Evolutionary conservation across 2,329 filamentous ascomycete genomes (phyloP).

Genomic region (Leptodontidium sp.): DNA sequence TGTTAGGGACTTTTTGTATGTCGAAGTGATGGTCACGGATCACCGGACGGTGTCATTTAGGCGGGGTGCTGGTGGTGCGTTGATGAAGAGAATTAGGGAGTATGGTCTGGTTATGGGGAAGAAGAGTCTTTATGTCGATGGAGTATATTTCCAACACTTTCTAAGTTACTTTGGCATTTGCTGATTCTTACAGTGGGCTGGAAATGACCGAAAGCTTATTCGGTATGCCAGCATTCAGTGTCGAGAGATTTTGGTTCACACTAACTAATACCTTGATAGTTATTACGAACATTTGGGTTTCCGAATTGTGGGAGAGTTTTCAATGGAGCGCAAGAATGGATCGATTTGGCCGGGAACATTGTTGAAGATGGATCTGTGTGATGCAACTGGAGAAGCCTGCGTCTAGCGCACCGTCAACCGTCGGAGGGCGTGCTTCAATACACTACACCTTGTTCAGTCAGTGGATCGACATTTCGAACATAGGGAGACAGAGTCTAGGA

Average conservation of each 20-base stretch:
- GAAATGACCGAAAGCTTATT: slow-evolving; percentile 11
- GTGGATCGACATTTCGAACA: too few species aligned
- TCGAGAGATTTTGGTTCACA: not conserved
- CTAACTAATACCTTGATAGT: not conserved
- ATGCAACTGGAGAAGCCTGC: not conserved
- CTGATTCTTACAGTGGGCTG: not conserved
- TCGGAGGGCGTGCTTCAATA: too few species aligned
- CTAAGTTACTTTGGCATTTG: too few species aligned
- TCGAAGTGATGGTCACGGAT: slow-evolving; percentile 14
- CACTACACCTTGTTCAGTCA: too few species aligned
- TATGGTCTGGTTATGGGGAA: not conserved
- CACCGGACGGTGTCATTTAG: not conserved
- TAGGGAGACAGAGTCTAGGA: too few species aligned
- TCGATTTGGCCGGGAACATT: slow-evolving; percentile 14
- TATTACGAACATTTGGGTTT: slow-evolving; percentile 8
- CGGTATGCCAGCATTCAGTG: not conserved
- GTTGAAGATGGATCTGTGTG: not conserved
- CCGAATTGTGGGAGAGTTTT: not conserved
- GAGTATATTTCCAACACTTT: too few species aligned
- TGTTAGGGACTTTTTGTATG: not conserved
- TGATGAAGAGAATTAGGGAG: not conserved
- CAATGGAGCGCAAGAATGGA: not conserved
- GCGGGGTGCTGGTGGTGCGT: not conserved
- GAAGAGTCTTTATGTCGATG: slow-evolving; percentile 5
- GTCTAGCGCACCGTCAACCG: not conserved